Evolutionary conservation across 1,284 basidiomycete species (phyloP), one percentile per base, ranked within the genome.

Genomic region (Ceratobasidium sp.): DNA sequence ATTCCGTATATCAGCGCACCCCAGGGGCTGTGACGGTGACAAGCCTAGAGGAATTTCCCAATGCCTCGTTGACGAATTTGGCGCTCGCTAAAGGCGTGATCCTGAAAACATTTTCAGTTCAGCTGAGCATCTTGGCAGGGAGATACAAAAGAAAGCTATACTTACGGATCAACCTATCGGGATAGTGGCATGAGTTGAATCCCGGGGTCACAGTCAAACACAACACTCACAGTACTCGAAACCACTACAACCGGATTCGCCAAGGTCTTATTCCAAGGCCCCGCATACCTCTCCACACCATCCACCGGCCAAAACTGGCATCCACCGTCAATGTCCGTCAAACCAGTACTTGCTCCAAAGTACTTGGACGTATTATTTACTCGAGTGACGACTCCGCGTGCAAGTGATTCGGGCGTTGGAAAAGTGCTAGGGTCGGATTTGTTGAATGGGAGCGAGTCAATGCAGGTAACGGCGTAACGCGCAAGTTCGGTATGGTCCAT

Each of bases 291-390:
- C 51, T 79, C 79, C 9, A 76, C 66, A 17, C 77, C 62, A 32
- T 67, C 46, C 8, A 78, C 77, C 3, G 77, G 79, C 79, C 78
- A 80, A 37, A 70, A 78, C 34, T 80, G 75, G 15, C 79, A 80
- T 4, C 75, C 75, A 1, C 77, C 78, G 54, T 79, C 78, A 5
- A 79, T 77, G 54, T 80, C 79, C 19, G 75, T 77, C 37, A 76
- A 46, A 15, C 70, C 70, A 40, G 70, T 62, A 44, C 70, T 74
- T 29, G 29, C 70, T 22, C 70, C 70, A 62, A 74, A 74, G 32
- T 74, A 54, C 59, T 64, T 62, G 29, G 70, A 74, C 17, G 70
- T 74, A n/a, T 51, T 64, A 13, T 62, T 74, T 8, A 74, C 70
- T 2, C 70, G 70, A 15, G 57, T 44, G 11, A 74, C 59, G 56